Percentiles rank a stretch among this genome's conserved stretches.
Conservation (phyloP, 2,329 filamentous ascomycete genomes). For the Beauveria caledonica region DNA sequence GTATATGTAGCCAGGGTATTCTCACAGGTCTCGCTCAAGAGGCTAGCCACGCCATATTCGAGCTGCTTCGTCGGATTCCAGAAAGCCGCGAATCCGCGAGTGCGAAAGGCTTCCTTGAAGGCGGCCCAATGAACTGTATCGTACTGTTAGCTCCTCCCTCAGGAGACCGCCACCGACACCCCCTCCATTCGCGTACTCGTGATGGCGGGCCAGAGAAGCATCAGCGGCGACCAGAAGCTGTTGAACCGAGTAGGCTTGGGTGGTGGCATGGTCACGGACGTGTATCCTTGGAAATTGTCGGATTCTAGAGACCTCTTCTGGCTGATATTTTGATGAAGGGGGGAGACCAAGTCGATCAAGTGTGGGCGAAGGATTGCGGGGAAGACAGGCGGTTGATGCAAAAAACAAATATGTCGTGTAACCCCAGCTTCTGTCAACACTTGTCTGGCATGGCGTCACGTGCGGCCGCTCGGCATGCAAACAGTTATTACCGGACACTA, state of each 20-base stretch:
- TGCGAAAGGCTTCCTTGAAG: not conserved
- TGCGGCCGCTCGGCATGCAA: not conserved
- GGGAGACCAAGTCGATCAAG: too few species aligned
- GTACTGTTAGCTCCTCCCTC: not conserved
- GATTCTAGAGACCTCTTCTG: too few species aligned
- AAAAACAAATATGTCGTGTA: not conserved
- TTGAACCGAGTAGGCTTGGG: not conserved
- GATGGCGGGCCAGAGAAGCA: constrained; percentile 4
- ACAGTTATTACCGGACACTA: not conserved
- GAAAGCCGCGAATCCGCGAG: not conserved
- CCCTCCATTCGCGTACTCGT: not conserved
- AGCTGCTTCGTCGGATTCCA: not conserved
- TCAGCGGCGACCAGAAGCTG: constrained; percentile 2
- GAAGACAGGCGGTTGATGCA: not conserved
- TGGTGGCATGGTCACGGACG: not conserved
- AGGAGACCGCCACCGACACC: not conserved
- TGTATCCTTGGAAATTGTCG: not conserved
- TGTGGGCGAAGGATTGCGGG: not conserved
- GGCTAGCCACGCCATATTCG: constrained; percentile 1
- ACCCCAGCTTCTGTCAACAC: not conserved
- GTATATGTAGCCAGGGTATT: too few species aligned
- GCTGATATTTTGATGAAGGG: too few species aligned
- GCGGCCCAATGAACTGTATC: constrained; percentile 1
- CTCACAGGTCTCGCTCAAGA: constrained; percentile 7
- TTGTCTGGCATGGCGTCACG: not conserved